These are phyloP conservation scores for Marchantia polymorpha DNA, from an alignment of 225 moss, liverwort and hornwort genomes.

Conservation along the genomic window DNA sequence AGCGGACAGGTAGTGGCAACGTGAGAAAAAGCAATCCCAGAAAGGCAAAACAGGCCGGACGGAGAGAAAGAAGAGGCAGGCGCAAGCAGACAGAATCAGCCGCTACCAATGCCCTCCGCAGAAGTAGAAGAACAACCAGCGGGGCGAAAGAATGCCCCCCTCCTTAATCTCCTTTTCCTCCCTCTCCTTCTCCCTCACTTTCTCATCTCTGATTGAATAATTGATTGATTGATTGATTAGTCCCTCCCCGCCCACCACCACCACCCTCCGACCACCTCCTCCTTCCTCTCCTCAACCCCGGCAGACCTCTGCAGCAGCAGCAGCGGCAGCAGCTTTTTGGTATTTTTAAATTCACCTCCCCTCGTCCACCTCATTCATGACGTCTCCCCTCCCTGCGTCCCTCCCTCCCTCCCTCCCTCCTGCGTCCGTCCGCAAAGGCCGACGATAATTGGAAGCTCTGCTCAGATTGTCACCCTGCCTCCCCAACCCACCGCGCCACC, in stretches of 20 bases:
- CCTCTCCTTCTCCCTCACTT: not conserved
- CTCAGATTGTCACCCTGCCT: not conserved
- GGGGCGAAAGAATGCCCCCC: constrained; percentile 6
- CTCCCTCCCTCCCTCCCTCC: not conserved
- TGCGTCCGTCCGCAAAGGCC: not conserved
- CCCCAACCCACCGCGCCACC: not conserved
- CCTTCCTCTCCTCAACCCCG: too few species aligned
- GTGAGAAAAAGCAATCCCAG: not conserved
- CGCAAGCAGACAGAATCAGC: not conserved
- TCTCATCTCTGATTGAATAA: not conserved
- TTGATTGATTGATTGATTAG: not conserved
- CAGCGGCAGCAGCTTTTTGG: not conserved
- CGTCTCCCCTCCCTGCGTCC: not conserved
- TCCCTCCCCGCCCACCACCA: not conserved
- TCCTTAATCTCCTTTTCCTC: too few species aligned
- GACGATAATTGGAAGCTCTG: not conserved
- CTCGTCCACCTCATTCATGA: not conserved
- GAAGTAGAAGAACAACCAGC: too few species aligned
- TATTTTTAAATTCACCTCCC: not conserved
- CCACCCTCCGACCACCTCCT: too few species aligned
- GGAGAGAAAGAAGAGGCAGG: not conserved
- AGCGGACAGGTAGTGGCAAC: not conserved
- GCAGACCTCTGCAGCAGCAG: too few species aligned
- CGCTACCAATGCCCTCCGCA: constrained; percentile 2
- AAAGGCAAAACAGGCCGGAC: not conserved